phyloP scores from a whole-genome alignment of 2,329 filamentous ascomycete genomes.

The Aspergillus versicolor region DNA sequence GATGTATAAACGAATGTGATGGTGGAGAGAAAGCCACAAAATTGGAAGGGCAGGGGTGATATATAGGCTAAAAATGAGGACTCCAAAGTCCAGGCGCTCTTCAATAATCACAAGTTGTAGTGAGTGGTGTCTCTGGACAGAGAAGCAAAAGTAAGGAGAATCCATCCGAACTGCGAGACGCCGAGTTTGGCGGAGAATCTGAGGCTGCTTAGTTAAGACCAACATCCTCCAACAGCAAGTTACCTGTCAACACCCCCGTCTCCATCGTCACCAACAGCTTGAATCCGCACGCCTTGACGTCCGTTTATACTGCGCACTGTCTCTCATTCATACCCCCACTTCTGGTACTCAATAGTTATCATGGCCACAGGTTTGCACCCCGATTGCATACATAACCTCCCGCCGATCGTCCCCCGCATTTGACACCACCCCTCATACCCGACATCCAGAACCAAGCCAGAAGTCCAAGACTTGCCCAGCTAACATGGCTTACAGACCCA shows the following conservation, averaged over 20 bases:
- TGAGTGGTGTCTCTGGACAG: neutral
- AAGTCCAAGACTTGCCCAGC: neutral
- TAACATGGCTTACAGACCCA: slow-evolving; percentile 37
- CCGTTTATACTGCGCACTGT: neutral
- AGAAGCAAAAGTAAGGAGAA: slow-evolving; percentile 1
- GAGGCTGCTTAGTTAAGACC: slow-evolving; percentile 15
- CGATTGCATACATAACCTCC: neutral
- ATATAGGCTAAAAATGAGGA: slow-evolving; percentile 4
- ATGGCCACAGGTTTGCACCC: slow-evolving; percentile 25
- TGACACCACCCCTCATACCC: neutral
- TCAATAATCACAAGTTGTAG: neutral
- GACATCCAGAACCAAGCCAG: neutral
- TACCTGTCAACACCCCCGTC: neutral
- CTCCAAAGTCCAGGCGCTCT: neutral
- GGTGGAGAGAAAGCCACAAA: neutral
- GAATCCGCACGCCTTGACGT: neutral
- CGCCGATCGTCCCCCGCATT: neutral
- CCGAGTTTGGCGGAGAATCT: slow-evolving; percentile 9
- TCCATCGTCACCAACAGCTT: neutral
- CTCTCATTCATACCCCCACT: neutral
- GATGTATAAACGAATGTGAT: neutral
- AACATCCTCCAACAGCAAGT: neutral
- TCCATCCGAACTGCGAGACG: neutral
- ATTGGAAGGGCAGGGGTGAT: neutral
- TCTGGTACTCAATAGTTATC: neutral